A percentile compares a stretch with the other conserved stretches of the same genome.
phyloP scores from a whole-genome alignment of 2,329 filamentous ascomycete species.

The Penicillium italicum region DNA sequence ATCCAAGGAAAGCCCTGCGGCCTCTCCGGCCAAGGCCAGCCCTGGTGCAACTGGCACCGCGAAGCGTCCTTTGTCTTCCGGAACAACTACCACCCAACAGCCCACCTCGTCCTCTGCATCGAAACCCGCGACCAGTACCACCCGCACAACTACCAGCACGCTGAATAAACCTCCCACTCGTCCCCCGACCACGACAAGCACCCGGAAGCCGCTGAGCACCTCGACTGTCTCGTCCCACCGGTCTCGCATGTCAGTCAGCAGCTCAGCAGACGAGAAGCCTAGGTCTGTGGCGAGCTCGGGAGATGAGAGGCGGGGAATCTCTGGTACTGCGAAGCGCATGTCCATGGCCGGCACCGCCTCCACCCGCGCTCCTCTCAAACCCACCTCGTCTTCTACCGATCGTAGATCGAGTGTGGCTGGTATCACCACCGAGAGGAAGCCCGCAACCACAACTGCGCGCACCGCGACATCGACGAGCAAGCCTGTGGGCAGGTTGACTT shows the following conservation, averaged over 20 bases:
- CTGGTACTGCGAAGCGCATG: conserved; percentile 44
- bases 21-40: conserved; percentile 34
- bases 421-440: conserved; percentile 34
- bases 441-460: conserved; percentile 21
- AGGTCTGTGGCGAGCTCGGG: conserved; percentile 43
- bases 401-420: conserved; percentile 39
- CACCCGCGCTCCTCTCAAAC: conserved; percentile 34
- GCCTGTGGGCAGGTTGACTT: conserved; percentile 23
- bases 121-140: conserved; percentile 27
- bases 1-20: conserved; percentile 33
- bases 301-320: conserved; percentile 45
- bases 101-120: conserved; percentile 36
- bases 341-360: conserved; percentile 41
- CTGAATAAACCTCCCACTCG: conserved; percentile 47
- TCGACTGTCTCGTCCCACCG: conserved; percentile 39
- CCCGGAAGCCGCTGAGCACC: conserved; percentile 37
- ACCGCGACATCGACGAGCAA: conserved; percentile 25
- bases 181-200: conserved; percentile 32
- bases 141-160: conserved; percentile 34
- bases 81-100: conserved; percentile 36
- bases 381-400: conserved; percentile 33
- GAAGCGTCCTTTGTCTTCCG: conserved; percentile 35
- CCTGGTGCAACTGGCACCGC: conserved; percentile 26
- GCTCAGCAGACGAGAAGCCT: conserved; percentile 44
- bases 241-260: conserved; percentile 43